These are phyloP conservation scores for Dioscorea cayenensis DNA, from an alignment of 116 monocot species.

Conservation along the genomic window DNA sequence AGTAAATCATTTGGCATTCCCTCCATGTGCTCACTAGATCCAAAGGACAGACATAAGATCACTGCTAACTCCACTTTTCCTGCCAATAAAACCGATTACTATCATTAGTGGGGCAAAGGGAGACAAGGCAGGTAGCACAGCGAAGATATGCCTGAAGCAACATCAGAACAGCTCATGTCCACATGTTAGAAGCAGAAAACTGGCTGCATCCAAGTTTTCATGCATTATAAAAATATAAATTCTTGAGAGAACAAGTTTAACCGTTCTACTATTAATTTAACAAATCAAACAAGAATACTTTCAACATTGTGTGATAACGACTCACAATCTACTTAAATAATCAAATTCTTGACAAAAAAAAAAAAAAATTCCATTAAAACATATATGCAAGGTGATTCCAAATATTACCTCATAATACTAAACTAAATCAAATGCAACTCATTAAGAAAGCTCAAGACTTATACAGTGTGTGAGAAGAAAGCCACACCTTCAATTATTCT, in stretches of 20 bases:
- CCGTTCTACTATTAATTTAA: no score
- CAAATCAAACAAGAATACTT: no score
- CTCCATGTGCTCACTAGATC: constrained; percentile 18
- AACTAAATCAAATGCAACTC: no score
- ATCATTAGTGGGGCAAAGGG: background rate
- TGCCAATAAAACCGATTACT: constrained; percentile 17
- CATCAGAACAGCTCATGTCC: no score
- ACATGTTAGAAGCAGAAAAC: background rate
- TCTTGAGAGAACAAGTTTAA: background rate
- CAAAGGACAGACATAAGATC: constrained; percentile 33
- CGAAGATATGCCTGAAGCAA: background rate
- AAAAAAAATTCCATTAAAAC: no score
- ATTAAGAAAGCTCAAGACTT: background rate
- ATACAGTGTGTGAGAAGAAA: background rate
- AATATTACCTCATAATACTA: no score
- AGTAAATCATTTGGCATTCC: constrained; percentile 34
- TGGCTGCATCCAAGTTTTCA: background rate
- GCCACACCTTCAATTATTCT: constrained; percentile 28
- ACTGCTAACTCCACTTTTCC: constrained; percentile 42
- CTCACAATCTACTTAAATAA: no score
- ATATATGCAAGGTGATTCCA: no score
- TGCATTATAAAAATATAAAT: background rate
- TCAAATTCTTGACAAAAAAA: no score
- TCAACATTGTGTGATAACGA: no score
- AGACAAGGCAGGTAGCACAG: background rate